Base-by-base conservation (phyloP, 1,139 yeast genomes). In the Geotrichum citri-aurantii region DNA sequence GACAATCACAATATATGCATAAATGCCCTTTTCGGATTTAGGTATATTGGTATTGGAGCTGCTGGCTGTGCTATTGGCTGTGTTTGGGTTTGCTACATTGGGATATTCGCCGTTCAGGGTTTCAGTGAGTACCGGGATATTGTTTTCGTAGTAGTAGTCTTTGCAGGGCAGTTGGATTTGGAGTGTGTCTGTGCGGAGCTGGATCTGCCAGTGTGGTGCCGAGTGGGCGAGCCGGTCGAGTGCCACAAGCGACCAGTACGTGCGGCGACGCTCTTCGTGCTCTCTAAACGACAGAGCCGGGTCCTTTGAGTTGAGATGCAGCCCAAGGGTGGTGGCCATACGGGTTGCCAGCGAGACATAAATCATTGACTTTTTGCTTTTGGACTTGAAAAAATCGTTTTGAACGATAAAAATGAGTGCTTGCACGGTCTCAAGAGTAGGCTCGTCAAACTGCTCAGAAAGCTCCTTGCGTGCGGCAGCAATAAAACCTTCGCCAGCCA, bases 201-300 rank as follows among this genome's bases (percentile, higher is more conserved):
- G 63, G 17, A 69, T 63, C 19, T 71, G 65, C 63, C 74, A 71
- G 48, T 70, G 66, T 12, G 72, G 71, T 17, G 74, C 71, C 3
- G 74, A 68, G 53, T 73, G 75, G 7, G 72, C 73, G 44, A 73
- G 65, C 17, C 77, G 64, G 58, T 73, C 77, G 40, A 73, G 64
- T 6, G 69, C 71, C 21, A 72, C 67, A 48, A 73, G 64, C 12
- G 73, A 68, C 77, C 77, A 73, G 63, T 70, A 73, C 0, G 75
- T 71, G 37, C 76, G 62, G 24, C 77, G 64, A 1, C 75, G 65
- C 44, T 66, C 64, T 59, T 73, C 77, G 29, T 72, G 67, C 48
- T 73, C 75, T 23, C 69, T 61, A 71, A 74, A 73, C 1, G 71
- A 61, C 33, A 69, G 63, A n/a, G 37, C 14, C 8, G 4, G 29